phyloP scores from a whole-genome alignment of 768 basidiomycete genomes.

The Psilocybe tampanensis region DNA sequence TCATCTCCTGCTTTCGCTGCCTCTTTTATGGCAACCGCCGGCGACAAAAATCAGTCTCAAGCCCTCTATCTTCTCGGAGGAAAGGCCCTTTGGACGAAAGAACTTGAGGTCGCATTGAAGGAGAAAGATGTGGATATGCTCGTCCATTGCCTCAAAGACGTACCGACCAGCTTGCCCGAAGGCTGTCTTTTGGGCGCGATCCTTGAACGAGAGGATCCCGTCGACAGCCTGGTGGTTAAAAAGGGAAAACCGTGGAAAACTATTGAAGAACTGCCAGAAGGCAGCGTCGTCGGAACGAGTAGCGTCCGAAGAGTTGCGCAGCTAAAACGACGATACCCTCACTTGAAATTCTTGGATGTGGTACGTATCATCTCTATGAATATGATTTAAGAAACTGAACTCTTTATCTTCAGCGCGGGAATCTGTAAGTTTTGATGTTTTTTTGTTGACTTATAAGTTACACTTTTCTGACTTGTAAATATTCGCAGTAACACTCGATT shows the following conservation, averaged over 20 bases:
- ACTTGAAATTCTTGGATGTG: slow-evolving; percentile 82
- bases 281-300: slow-evolving; percentile 93
- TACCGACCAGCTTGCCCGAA: slow-evolving; percentile 84
- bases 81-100: slow-evolving; percentile 96
- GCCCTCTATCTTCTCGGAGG: slow-evolving; percentile 86
- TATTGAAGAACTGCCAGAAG: slow-evolving; percentile 82
- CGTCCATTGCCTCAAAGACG: slow-evolving; percentile 91
- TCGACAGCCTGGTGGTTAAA: slow-evolving; percentile 88
- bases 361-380: slow-evolving; percentile 50
- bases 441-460: background rate
- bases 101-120: slow-evolving; percentile 85
- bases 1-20: slow-evolving; percentile 41
- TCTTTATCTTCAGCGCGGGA: slow-evolving; percentile 68
- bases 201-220: slow-evolving; percentile 83
- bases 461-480: background rate
- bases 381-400: background rate
- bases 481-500: slow-evolving; percentile 80
- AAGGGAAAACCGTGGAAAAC: slow-evolving; percentile 65
- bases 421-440: slow-evolving; percentile 59
- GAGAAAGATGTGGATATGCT: slow-evolving; percentile 83
- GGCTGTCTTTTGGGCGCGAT: slow-evolving; percentile 88
- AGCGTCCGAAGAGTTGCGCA: slow-evolving; percentile 94
- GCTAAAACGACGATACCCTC: slow-evolving; percentile 74
- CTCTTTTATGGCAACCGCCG: slow-evolving; percentile 60
- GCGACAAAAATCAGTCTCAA: slow-evolving; percentile 92